Base-by-base conservation (phyloP, 352 stramenopile species). In the Phytophthora melonis region DNA sequence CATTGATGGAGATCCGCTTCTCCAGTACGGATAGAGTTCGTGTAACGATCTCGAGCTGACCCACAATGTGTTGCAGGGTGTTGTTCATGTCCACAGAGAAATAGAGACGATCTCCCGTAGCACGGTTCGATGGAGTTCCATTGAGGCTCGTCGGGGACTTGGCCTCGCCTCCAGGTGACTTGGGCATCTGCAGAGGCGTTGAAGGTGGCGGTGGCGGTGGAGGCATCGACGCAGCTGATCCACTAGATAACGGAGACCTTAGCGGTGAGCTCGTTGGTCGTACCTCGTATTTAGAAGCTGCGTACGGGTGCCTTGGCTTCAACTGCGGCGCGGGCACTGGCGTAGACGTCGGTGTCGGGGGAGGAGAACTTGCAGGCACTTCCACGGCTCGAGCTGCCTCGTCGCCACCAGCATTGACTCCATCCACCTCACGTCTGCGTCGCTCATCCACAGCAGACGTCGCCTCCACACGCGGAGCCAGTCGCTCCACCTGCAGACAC, bases 41-140 rank as follows among this genome's bases (percentile, higher is more conserved):
- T 0, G 92, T 98, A 66, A 97, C 88, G 69, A 97, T 94, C 70
- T 97, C 91, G 27, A 98, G 70, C 66, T 98, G 92, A 0, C 89
- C 91, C 9, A 97, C 81, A 69, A 98, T 97, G 68, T 98, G 92
- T 58, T 98, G 88, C 41, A 97, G 79, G 21, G 92, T 95, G 50
- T 77, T 86, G 47, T 81, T 80, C 32, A 75, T 68, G 56, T 75
- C 53, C 39, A 68, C 57, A 8, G 75, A 68, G 41, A 70, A 70
- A 32, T 2, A 32, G 27, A 32, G 27, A 43, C 60, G 39, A 10
- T 58, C 36, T 30, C 61, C 58, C 23, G 10, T 3, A 3, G 27
- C 54, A 16, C 58, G 61, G 30, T 62, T 66, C 32, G 47, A 72
- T 7, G 61, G 27, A 18, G 56, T 57, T 60, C 66, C 66, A 5